A percentile compares a stretch with the other conserved stretches of the same genome.
Conservation (phyloP, 768 basidiomycete genomes). For the Kwoniella bestiolae region DNA sequence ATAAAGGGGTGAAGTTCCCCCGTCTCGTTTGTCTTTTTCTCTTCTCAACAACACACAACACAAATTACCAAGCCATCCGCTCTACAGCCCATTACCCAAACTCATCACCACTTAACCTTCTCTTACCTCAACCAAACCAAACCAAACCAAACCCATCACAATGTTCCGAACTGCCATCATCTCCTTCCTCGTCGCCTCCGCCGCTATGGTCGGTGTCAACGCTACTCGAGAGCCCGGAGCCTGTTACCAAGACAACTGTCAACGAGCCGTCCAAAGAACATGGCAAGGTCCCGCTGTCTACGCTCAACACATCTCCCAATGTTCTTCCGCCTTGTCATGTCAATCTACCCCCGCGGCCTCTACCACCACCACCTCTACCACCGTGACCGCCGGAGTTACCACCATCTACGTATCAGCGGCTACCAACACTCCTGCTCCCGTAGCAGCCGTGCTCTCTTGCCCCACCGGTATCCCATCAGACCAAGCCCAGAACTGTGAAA, state of each 20-base stretch:
- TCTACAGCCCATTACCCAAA: neutral
- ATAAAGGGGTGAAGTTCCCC: slow-evolving; percentile 1
- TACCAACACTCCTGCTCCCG: slow-evolving; percentile 11
- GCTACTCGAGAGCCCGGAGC: slow-evolving; percentile 3
- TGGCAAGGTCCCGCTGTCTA: slow-evolving; percentile 17
- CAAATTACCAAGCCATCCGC: neutral
- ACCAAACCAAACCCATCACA: slow-evolving; percentile 4
- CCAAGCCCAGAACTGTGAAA: slow-evolving; percentile 7
- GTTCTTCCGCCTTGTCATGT: slow-evolving; percentile 13
- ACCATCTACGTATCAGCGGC: slow-evolving; percentile 11
- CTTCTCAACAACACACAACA: neutral
- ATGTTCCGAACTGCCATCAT: slow-evolving; percentile 18
- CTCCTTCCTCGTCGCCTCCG: slow-evolving; percentile 15
- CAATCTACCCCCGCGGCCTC: slow-evolving; percentile 13
- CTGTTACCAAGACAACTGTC: slow-evolving; percentile 20
- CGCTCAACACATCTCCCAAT: slow-evolving; percentile 18
- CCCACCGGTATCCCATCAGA: slow-evolving; percentile 6
- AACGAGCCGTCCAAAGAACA: slow-evolving; percentile 19
- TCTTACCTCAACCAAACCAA: neutral
- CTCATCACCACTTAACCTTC: neutral
- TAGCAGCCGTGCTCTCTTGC: slow-evolving; percentile 9
- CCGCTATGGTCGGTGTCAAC: slow-evolving; percentile 17
- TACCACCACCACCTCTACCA: slow-evolving; percentile 1
- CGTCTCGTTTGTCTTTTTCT: too few relatives aligned
- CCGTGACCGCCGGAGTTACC: slow-evolving; percentile 13